Conservation (phyloP, 2,329 filamentous ascomycete genomes). For the Tolypocladium guangdongense region DNA sequence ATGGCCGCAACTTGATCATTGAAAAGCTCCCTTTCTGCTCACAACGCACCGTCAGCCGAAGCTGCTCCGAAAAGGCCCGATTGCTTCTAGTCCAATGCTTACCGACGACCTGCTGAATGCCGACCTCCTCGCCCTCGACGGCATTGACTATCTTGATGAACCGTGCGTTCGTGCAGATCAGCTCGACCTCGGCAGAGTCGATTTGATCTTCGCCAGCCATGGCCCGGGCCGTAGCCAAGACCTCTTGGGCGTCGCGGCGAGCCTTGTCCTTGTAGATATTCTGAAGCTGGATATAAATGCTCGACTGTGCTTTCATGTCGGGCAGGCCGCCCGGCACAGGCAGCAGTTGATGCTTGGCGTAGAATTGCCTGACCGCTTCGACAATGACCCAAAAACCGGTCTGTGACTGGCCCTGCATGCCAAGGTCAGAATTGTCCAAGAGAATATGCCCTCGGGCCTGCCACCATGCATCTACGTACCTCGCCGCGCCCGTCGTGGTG, state of each 20-base stretch:
- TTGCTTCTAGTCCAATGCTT: constrained; percentile 15
- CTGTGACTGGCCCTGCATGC: constrained; percentile 4
- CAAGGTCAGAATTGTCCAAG: background rate
- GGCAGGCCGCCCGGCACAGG: constrained; percentile 81
- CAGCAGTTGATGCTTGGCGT: constrained; percentile 58
- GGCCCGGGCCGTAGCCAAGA: constrained; percentile 52
- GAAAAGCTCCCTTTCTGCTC: constrained; percentile 39
- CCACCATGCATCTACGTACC: constrained; percentile 33
- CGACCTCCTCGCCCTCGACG: constrained; percentile 28
- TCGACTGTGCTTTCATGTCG: constrained; percentile 94
- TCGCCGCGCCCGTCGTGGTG: constrained; percentile 37
- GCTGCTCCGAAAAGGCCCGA: too few relatives aligned
- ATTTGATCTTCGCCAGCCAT: constrained; percentile 40
- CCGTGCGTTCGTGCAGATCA: constrained; percentile 90
- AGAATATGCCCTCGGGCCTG: background rate
- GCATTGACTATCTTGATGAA: constrained; percentile 80
- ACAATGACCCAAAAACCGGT: constrained; percentile 82
- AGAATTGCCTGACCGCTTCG: constrained; percentile 67
- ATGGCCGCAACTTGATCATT: constrained; percentile 42
- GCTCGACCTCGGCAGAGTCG: constrained; percentile 65
- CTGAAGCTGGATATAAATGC: constrained; percentile 81
- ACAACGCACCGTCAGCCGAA: background rate
- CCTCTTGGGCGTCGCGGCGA: constrained; percentile 63
- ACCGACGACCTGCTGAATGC: constrained; percentile 44
- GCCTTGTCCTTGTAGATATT: constrained; percentile 90